Base-by-base conservation (phyloP, 2,329 filamentous ascomycete species). In the Stagonosporopsis tanaceti region DNA sequence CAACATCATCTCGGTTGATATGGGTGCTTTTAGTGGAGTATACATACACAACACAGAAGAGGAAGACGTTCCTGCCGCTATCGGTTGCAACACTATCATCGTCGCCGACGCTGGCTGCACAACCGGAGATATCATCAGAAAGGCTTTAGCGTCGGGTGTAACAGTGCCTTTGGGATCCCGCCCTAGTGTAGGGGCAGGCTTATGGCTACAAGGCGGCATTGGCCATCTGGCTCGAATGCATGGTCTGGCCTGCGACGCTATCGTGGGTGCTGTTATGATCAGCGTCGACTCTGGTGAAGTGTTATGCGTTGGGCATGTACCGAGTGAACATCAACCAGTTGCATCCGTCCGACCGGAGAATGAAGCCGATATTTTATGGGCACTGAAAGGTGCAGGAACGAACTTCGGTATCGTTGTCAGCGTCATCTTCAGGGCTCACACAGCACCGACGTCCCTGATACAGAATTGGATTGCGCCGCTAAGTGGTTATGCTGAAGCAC, bases 151-250 rank as follows among this genome's bases (percentile, higher is more conserved):
- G 1, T 76, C 61, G 0, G 83, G 81, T 2, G 0, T 88, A 50
- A 84, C 82, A 53, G 81, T 89, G 2, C 86, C 87, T 0, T 69
- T 89, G 3, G 87, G 87, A 2, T 69, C 84, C 25, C 84, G 87
- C 6, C 87, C 87, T 60, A 88, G 85, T 61, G 85, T 89, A 25
- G 87, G 87, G 2, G 81, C 84, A 0, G 87, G 87, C 0, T 63
- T 86, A 14, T 89, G 85, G 85, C 76, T 89, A 44, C 86, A 89
- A 76, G 87, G 87, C 38, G 86, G 87, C 50, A 86, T 89, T 46
- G 86, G 86, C 2, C 85, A 88, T 61, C 74, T 87, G n/a, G 66
- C 82, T 34, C 78, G 86, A 56, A 52, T 78, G 8, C 71, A 86
- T 60, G 86, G 87, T 1, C 84, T 89, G 12, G 60, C 85, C 2